Evolutionary conservation across 371 early-diverging fungal genomes (phyloP).

Genomic region (Conidiobolus incongruus): DNA sequence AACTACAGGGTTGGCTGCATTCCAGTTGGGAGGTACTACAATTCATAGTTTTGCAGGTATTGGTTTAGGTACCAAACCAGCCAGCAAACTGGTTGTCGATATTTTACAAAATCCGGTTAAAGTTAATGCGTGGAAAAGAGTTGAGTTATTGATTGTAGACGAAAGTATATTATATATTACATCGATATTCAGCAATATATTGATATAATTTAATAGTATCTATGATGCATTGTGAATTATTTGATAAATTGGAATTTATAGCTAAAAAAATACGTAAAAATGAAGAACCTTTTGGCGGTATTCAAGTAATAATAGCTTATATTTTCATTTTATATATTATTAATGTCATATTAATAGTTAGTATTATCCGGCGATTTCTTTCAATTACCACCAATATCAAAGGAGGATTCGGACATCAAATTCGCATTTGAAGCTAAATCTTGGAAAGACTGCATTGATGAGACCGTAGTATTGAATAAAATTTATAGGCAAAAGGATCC

Average conservation of each 20-base stretch:
- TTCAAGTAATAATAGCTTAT: conserved; percentile 52
- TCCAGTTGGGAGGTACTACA: conserved; percentile 25
- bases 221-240: conserved; percentile 59
- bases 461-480: conserved; percentile 20
- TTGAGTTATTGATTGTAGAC: conserved; percentile 42
- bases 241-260: conserved; percentile 58
- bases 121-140: conserved; percentile 9
- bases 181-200: conserved; percentile 6
- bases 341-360: too few relatives aligned
- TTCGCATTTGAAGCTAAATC: conserved; percentile 53
- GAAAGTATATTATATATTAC: too few relatives aligned
- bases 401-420: conserved; percentile 8
- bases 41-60: conserved; percentile 29
- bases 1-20: conserved; percentile 11
- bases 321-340: too few relatives aligned
- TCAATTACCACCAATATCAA: conserved; percentile 68
- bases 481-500: conserved; percentile 28
- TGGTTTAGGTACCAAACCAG: conserved; percentile 10
- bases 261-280: conserved; percentile 26
- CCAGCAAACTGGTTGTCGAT: not conserved
- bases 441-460: conserved; percentile 29
- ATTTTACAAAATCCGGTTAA: not conserved
- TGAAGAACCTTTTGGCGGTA: conserved; percentile 59
- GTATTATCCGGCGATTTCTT: conserved; percentile 77
- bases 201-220: conserved; percentile 26